Base-by-base conservation (phyloP, 305 asterid genomes). In the Ruellia speciosa region DNA sequence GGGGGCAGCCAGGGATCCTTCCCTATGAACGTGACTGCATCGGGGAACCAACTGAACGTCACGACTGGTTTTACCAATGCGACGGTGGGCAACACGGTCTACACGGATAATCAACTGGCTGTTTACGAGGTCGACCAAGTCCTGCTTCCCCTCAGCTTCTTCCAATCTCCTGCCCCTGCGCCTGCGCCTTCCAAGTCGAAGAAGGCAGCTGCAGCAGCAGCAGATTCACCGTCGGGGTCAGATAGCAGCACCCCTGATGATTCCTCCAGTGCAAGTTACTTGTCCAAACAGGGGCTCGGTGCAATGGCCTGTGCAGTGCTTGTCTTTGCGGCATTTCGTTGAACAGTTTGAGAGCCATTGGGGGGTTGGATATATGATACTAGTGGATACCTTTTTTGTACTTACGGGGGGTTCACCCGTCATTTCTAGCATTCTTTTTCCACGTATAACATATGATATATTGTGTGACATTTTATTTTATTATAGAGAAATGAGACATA, bases 71-170 rank as follows among this genome's bases (percentile, higher is more conserved):
- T 81, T 47, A 76, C 77, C 7, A 74, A 75, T 28, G 79, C 93
- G 3, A 74, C 84, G 0, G 70, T 86, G 53, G 58, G 69, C 35
- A 65, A 63, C 60, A 70, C 83, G 0, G 16, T 86, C 0, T 77
- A 76, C 56, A 72, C 77, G 0, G 81, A 79, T 41, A 51, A 47
- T 14, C 86, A 78, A 66, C 67, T 86, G 11, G 94, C 94, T 0
- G 78, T 81, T 18, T 81, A 84, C 46, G 76, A 80, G 63, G 77
- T 84, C 34, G 86, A 86, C 47, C 68, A 79, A 31, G 94, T 84
- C 59, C 78, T 84, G 58, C 74, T 86, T 6, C 88, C 94, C 0
- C 73, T 66, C 48, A 70, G 56, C 60, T 72, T 86, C 31, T 83
- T 77, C 49, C 85, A 83, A 0, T 24, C 86, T 20, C 88, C 85